These are phyloP conservation scores for Phaffia tasmanica DNA, from an alignment of 768 basidiomycete species.

Conservation along the genomic window DNA sequence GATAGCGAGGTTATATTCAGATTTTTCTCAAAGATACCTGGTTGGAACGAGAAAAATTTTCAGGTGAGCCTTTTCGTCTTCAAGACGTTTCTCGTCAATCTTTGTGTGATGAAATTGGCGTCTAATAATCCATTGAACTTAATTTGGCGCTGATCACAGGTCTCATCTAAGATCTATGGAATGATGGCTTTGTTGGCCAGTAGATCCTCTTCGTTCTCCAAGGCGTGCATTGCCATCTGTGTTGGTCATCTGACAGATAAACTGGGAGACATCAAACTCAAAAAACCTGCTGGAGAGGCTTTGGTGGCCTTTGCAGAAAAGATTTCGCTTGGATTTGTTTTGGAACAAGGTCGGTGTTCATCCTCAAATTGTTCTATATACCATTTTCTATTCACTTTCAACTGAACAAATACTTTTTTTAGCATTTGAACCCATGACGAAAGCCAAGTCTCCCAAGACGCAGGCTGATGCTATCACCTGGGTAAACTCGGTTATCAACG, in stretches of 20 bases:
- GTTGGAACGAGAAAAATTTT: conserved; percentile 98
- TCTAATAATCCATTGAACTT: not conserved
- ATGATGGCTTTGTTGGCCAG: conserved; percentile 64
- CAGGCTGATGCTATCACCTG: conserved; percentile 80
- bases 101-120: not conserved
- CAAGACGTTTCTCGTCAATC: not conserved
- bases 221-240: conserved; percentile 69
- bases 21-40: conserved; percentile 71
- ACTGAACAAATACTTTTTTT: not conserved
- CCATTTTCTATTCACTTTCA: not conserved
- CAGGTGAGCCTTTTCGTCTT: conserved; percentile 50
- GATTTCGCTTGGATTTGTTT: conserved; percentile 85
- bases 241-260: conserved; percentile 81
- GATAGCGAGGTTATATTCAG: conserved; percentile 85
- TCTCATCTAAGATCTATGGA: conserved; percentile 77
- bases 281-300: conserved; percentile 87
- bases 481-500: conserved; percentile 71
- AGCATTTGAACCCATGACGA: conserved; percentile 88
- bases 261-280: conserved; percentile 88
- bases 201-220: conserved; percentile 67
- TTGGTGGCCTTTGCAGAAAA: conserved; percentile 76
- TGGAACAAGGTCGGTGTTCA: conserved; percentile 62
- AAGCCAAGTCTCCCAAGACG: conserved; percentile 95
- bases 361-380: not conserved
- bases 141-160: conserved; percentile 44